phyloP scores from a whole-genome alignment of 768 basidiomycete species.

The Hygrocybe coccinea region DNA sequence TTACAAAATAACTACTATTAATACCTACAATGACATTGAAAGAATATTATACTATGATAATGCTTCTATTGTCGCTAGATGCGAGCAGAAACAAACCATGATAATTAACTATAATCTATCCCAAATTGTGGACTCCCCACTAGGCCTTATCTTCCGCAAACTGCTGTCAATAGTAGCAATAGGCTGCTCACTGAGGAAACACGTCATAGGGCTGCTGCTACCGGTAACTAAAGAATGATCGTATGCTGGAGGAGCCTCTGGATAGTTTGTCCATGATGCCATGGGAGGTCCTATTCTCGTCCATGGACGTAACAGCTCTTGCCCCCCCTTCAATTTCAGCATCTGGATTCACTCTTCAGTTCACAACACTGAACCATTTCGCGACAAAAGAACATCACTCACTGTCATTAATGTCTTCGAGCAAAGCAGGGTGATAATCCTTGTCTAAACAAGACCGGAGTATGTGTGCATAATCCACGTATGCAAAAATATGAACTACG shows the following conservation, averaged over 20 bases:
- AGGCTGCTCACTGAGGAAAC: background rate
- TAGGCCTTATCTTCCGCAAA: no score
- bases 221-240: background rate
- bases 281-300: background rate
- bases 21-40: no score
- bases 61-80: no score
- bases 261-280: background rate
- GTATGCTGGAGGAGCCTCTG: background rate
- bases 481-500: constrained; percentile 5
- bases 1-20: no score
- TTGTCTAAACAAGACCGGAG: constrained; percentile 7
- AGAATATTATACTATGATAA: no score
- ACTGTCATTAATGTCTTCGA: constrained; percentile 15
- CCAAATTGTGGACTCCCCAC: no score
- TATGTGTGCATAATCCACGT: constrained; percentile 3
- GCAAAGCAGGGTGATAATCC: constrained; percentile 16
- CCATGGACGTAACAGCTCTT: background rate
- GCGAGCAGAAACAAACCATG: no score
- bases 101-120: no score
- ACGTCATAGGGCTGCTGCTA: background rate
- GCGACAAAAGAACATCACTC: constrained; percentile 8
- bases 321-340: background rate
- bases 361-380: constrained; percentile 1
- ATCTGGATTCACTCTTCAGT: constrained; percentile 2
- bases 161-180: background rate